A percentile compares a stretch with the other conserved stretches of the same genome.
Evolutionary conservation across 768 basidiomycete genomes (phyloP).

Genomic region (Nidularia pulvinata): DNA sequence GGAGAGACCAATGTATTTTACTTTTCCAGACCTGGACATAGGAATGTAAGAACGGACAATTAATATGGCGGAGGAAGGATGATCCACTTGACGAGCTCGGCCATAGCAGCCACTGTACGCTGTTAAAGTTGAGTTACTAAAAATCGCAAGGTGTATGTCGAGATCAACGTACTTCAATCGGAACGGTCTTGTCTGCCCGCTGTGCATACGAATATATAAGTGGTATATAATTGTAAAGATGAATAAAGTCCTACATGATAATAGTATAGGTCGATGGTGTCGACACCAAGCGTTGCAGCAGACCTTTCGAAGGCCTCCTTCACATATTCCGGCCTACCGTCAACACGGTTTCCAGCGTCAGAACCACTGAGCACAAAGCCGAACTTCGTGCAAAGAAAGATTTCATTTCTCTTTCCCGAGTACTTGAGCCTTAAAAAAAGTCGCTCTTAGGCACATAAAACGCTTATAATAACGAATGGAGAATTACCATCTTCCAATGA

Average conservation of each 20-base stretch:
- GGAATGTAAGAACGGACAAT: background rate
- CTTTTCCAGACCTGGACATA: slow-evolving; percentile 34
- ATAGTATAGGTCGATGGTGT: slow-evolving; percentile 45
- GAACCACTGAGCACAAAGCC: slow-evolving; percentile 11
- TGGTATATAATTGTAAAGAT: background rate
- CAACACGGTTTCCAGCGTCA: slow-evolving; percentile 8
- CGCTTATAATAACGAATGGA: background rate
- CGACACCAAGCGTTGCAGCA: slow-evolving; percentile 37
- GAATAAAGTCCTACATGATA: slow-evolving; percentile 32
- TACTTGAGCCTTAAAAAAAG: slow-evolving; percentile 37
- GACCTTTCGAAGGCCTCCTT: slow-evolving; percentile 33
- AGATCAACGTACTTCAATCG: slow-evolving; percentile 43
- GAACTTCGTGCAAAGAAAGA: slow-evolving; percentile 64
- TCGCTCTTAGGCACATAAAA: background rate
- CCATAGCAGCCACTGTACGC: slow-evolving; percentile 46
- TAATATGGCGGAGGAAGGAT: no score
- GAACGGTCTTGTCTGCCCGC: slow-evolving; percentile 36
- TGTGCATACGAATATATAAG: background rate
- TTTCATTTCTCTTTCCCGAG: slow-evolving; percentile 47
- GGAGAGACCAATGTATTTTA: slow-evolving; percentile 50
- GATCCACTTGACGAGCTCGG: slow-evolving; percentile 46
- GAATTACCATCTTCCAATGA: slow-evolving; percentile 41
- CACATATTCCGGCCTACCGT: slow-evolving; percentile 36
- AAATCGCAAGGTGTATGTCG: background rate
- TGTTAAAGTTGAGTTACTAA: slow-evolving; percentile 4